Base-by-base conservation (phyloP, 805 yeast genomes). In the Sugiyamaella boreocaroliniensis region DNA sequence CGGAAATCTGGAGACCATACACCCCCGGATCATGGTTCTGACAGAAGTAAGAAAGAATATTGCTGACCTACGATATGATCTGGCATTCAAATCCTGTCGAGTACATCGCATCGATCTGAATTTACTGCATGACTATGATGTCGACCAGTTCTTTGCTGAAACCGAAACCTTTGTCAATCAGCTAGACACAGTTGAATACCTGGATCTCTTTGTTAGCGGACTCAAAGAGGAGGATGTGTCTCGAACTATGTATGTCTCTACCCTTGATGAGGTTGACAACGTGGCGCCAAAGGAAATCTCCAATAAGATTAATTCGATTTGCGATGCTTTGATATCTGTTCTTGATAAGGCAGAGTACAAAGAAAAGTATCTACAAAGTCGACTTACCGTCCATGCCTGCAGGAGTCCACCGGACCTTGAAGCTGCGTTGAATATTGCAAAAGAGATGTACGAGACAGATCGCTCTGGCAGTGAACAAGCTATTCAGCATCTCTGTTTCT, bases 1-100 rank as follows among this genome's bases (percentile, higher is more conserved):
- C 66, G 99, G 99, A 56, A 93, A 93, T 63, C 72, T 93, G 59
- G 99, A 93, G 68, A 89, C 98, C 0, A 86, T 93, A 16, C 83
- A 81, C 63, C 99, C 99, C 12, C 78, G 99, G 67, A 86, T 93
- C 45, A 82, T 93, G 85, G 95, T 92, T 2, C 71, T 93, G 41
- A 78, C 86, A 11, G 93, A 85, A 19, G 95, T 93, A 22, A 78
- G 99, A 58, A 74, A 77, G 34, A 76, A 77, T 58, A 88, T 93
- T 55, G 73, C 76, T 34, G 70, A 73, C 0, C 73, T 69, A 53
- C 71, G 80, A 37, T 93, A 85, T 62, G 72, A 70, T 46, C 75
- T 75, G n/a, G 99, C 99, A 0, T 89, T 92, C 61, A 59, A 79
- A 44, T 78, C 83, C 7, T 93, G 98, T 71, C 81, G 97, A 58